Evolutionary conservation across 352 stramenopile genomes (phyloP).

Genomic region (Phytophthora palmivora): DNA sequence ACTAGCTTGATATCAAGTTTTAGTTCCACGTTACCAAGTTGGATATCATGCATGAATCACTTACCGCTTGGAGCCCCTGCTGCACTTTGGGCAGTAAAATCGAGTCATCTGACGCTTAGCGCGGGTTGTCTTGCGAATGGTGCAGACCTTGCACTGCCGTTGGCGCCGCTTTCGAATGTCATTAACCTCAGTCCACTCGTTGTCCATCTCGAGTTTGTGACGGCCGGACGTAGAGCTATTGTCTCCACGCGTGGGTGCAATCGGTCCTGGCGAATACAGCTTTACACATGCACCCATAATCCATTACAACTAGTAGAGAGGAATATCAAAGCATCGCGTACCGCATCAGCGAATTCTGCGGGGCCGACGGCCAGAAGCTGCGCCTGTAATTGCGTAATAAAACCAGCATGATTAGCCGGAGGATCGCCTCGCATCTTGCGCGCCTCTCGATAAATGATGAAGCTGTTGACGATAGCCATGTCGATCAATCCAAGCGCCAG

Average conservation of each 20-base stretch:
- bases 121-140: too few relatives aligned
- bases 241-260: background rate
- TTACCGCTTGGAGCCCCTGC: conserved; percentile 8
- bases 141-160: too few relatives aligned
- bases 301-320: background rate
- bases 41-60: background rate
- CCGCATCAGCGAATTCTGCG: background rate
- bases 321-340: background rate
- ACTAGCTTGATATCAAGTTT: too few relatives aligned
- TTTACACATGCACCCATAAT: background rate
- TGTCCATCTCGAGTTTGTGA: conserved; percentile 5
- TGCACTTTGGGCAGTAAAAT: too few relatives aligned
- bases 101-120: too few relatives aligned
- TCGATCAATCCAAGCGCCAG: too few relatives aligned
- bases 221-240: background rate
- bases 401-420: too few relatives aligned
- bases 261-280: background rate
- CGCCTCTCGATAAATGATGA: too few relatives aligned
- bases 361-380: background rate
- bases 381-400: too few relatives aligned
- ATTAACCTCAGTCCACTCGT: conserved; percentile 10
- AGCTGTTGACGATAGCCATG: too few relatives aligned
- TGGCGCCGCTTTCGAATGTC: conserved; percentile 7
- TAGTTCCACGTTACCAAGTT: too few relatives aligned
- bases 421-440: too few relatives aligned